These are phyloP conservation scores for Venturia aucupariae DNA, from an alignment of 2,329 filamentous ascomycete genomes.

Conservation along the genomic window DNA sequence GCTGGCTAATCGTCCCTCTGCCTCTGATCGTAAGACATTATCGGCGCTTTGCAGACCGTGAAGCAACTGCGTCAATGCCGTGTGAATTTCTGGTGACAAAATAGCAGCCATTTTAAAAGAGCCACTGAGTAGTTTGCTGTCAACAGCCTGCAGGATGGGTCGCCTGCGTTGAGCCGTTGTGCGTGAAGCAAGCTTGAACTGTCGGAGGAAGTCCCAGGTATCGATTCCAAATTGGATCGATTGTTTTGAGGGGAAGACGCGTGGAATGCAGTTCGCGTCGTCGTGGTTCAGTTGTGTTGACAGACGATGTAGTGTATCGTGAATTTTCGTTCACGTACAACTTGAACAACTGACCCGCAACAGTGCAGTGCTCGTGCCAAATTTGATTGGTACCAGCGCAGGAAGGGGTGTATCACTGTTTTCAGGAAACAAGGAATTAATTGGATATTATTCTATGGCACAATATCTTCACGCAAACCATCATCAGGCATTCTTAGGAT, in stretches of 20 bases:
- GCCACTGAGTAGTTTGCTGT: background rate
- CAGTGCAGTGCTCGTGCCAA: background rate
- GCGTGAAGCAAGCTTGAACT: background rate
- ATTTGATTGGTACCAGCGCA: conserved; percentile 4
- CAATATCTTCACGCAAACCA: background rate
- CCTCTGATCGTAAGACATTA: conserved; percentile 73
- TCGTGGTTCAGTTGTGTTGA: background rate
- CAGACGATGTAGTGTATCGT: too few species aligned
- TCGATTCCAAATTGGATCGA: background rate
- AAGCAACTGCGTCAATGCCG: conserved; percentile 76
- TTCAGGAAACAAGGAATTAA: background rate
- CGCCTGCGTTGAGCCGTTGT: background rate
- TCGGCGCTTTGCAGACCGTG: conserved; percentile 82
- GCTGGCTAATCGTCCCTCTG: conserved; percentile 81
- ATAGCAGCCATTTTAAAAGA: conserved; percentile 67
- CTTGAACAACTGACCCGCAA: too few species aligned
- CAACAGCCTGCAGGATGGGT: background rate
- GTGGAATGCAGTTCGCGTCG: background rate
- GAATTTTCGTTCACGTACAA: background rate
- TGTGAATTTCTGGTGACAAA: conserved; percentile 64
- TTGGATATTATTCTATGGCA: background rate
- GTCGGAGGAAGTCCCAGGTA: background rate
- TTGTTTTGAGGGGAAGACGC: background rate
- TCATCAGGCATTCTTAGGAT: background rate
- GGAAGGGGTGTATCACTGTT: background rate